These are phyloP conservation scores for Collybia sordida DNA, from an alignment of 768 basidiomycete species.

Conservation along the genomic window DNA sequence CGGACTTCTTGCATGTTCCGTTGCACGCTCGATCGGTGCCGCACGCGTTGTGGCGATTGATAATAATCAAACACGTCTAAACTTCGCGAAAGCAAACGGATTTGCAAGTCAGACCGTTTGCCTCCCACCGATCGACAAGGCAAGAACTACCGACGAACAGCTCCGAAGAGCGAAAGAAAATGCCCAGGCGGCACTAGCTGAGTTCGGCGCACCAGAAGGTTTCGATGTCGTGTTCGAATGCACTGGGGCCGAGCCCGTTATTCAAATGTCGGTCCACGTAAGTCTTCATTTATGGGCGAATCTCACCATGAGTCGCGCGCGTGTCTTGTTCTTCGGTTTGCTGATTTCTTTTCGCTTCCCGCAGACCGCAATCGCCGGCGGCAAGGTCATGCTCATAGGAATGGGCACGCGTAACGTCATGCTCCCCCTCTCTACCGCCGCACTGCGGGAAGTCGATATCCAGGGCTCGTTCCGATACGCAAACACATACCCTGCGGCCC, in stretches of 20 bases:
- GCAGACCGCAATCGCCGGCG: constrained; percentile 80
- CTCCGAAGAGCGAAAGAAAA: constrained; percentile 61
- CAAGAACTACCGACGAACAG: constrained; percentile 55
- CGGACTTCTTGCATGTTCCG: constrained; percentile 84
- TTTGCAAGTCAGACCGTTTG: constrained; percentile 77
- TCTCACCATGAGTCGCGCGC: constrained; percentile 1
- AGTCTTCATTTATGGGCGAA: constrained; percentile 30
- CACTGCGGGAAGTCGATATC: constrained; percentile 89
- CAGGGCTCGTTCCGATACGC: constrained; percentile 90
- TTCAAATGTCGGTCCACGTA: constrained; percentile 89
- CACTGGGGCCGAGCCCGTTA: constrained; percentile 89
- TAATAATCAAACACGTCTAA: constrained; percentile 80
- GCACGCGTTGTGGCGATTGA: constrained; percentile 75
- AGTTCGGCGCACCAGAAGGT: constrained; percentile 67
- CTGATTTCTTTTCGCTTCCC: constrained; percentile 13
- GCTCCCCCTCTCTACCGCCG: constrained; percentile 82
- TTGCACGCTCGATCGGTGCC: constrained; percentile 73
- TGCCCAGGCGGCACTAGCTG: constrained; percentile 46
- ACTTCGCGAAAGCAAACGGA: constrained; percentile 73
- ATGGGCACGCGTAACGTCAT: constrained; percentile 88
- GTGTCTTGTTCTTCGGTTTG: constrained; percentile 8
- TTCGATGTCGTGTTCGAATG: constrained; percentile 96
- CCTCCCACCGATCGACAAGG: constrained; percentile 48
- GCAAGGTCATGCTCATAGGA: constrained; percentile 91
- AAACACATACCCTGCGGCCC: constrained; percentile 87